These are phyloP conservation scores for Xylariomycetidae sp. DNA, from an alignment of 2,329 filamentous ascomycete genomes.

Conservation along the genomic window DNA sequence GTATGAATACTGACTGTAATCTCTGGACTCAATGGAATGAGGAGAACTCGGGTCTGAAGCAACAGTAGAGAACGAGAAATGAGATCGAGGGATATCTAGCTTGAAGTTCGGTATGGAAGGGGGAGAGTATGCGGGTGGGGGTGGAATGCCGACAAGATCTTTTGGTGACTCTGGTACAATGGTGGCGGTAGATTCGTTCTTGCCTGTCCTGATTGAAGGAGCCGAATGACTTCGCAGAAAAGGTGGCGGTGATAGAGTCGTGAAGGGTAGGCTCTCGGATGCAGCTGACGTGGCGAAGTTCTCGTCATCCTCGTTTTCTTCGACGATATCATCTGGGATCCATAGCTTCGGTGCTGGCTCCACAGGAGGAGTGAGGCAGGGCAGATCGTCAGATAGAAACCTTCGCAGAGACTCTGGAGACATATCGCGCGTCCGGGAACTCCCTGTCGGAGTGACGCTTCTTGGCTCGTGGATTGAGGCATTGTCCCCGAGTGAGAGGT, in stretches of 20 bases:
- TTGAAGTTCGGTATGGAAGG: constrained; percentile 7
- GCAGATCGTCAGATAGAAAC: constrained; percentile 45
- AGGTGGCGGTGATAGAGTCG: constrained; percentile 51
- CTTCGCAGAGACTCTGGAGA: constrained; percentile 51
- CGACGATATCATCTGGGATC: constrained; percentile 43
- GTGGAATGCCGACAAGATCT: constrained; percentile 12
- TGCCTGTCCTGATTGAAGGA: constrained; percentile 11
- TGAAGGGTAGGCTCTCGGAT: constrained; percentile 39
- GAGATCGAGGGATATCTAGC: constrained; percentile 20
- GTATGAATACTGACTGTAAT: constrained; percentile 36
- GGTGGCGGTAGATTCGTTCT: constrained; percentile 14
- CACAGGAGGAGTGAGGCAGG: constrained; percentile 24
- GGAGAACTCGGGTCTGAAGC: constrained; percentile 29
- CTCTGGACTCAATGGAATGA: constrained; percentile 29
- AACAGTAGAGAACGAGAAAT: constrained; percentile 22
- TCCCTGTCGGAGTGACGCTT: constrained; percentile 34
- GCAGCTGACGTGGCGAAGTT: constrained; percentile 54
- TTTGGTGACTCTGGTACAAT: constrained; percentile 9
- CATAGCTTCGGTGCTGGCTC: constrained; percentile 30
- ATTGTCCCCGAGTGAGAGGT: constrained; percentile 10
- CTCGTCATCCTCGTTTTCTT: constrained; percentile 55
- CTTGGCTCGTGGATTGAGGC: constrained; percentile 25
- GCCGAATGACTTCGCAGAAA: constrained; percentile 35
- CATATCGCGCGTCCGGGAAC: constrained; percentile 44
- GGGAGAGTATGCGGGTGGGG: constrained; percentile 5